phyloP scores from a whole-genome alignment of 2,329 filamentous ascomycete genomes.

The Xylariomycetidae sp. region DNA sequence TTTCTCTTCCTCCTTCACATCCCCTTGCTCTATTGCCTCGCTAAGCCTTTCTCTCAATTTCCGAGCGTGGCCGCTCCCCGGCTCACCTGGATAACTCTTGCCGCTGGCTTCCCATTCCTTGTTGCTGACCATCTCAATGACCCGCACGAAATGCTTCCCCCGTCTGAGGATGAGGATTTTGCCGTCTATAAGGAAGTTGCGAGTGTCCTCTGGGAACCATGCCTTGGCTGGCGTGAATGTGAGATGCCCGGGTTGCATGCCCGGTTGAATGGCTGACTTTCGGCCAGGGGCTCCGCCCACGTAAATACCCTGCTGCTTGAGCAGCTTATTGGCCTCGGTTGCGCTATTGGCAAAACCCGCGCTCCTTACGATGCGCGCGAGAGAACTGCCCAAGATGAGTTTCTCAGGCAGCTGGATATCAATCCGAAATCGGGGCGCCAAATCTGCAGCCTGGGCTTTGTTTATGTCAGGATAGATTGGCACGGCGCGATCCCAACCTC shows the following conservation, averaged over 20 bases:
- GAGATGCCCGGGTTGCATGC: slow-evolving; percentile 44
- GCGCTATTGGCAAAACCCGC: slow-evolving; percentile 53
- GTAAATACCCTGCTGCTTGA: slow-evolving; percentile 52
- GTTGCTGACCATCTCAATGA: slow-evolving; percentile 56
- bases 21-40: no score
- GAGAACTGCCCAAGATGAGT: slow-evolving; percentile 49
- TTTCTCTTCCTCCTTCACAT: no score
- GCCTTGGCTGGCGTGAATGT: slow-evolving; percentile 58
- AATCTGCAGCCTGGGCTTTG: slow-evolving; percentile 32
- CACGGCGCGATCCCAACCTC: no score
- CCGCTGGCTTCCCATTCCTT: slow-evolving; percentile 47
- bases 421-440: slow-evolving; percentile 39
- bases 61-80: slow-evolving; percentile 44
- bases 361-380: slow-evolving; percentile 56
- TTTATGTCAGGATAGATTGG: slow-evolving; percentile 13
- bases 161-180: slow-evolving; percentile 56
- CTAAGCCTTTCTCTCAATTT: slow-evolving; percentile 29
- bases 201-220: slow-evolving; percentile 53
- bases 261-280: slow-evolving; percentile 19
- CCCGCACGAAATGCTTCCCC: slow-evolving; percentile 59
- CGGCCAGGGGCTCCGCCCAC: slow-evolving; percentile 49
- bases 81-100: slow-evolving; percentile 48
- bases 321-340: slow-evolving; percentile 56
- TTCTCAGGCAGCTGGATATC: slow-evolving; percentile 57
- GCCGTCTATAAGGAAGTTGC: slow-evolving; percentile 56